phyloP scores from a whole-genome alignment of 345 rosid species.

The Nephelium lappaceum region DNA sequence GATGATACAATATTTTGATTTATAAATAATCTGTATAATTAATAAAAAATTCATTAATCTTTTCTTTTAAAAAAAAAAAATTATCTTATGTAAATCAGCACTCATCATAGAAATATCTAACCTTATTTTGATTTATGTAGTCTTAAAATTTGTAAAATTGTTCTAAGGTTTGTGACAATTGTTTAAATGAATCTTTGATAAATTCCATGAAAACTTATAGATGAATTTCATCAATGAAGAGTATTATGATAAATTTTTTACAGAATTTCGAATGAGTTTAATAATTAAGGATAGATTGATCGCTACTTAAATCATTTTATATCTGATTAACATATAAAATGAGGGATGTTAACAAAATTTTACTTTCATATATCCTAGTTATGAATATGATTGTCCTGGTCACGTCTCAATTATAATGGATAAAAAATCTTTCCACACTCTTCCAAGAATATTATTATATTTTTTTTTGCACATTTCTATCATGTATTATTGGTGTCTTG shows the following conservation, averaged over 20 bases:
- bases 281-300: too few relatives aligned
- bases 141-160: background rate
- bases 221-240: too few relatives aligned
- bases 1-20: background rate
- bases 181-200: background rate
- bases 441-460: background rate
- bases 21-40: background rate
- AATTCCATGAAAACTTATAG: too few relatives aligned
- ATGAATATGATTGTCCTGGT: background rate
- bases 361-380: background rate
- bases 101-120: background rate
- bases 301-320: too few relatives aligned
- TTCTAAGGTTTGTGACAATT: too few relatives aligned
- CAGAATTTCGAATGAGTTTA: too few relatives aligned
- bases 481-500: background rate
- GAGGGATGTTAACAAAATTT: background rate
- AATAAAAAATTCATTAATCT: background rate
- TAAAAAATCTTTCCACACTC: conserved; percentile 14
- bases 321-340: background rate
- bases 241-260: too few relatives aligned
- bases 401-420: conserved; percentile 3
- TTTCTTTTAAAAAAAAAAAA: too few relatives aligned
- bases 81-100: too few relatives aligned
- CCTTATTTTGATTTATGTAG: background rate
- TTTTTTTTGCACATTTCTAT: conserved; percentile 13